Evolutionary conservation across 208 protist genomes (phyloP), one percentile per base, ranked within the genome.

Genomic region (Vickermania ingenoplastis): DNA sequence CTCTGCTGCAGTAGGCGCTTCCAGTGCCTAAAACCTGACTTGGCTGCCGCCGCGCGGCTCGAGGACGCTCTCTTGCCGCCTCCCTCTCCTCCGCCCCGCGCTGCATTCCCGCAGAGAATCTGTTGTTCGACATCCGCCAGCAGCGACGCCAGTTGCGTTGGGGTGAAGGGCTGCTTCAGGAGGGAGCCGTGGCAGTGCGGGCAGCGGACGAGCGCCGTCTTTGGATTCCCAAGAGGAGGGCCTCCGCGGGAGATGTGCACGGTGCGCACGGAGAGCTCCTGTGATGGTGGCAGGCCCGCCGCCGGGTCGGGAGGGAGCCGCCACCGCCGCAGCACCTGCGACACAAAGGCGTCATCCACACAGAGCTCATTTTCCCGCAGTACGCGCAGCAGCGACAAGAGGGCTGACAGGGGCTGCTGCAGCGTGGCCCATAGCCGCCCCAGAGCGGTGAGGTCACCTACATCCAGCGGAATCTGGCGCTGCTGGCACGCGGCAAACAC

Each of bases 311-410:
- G 14, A 7, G 28, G 11, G 28, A 48, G 13, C 4, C n/a, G n/a
- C 80, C 83, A 91, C 36, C 74, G 75, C 48, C 61, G 51, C 30
- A 91, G 27, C 27, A 91, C 80, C 14, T 78, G 67, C 0, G 13
- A 21, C 3, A 77, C 54, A 62, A 88, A 73, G 21, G 1, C 50
- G 21, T 26, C 41, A 29, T 63, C 70, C 48, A 86, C 71, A 53
- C 59, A 59, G 2, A 66, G 0, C 1, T 86, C 55, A 55, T 79
- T 66, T 26, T 79, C 75, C 11, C 70, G 67, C 84, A 88, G 81
- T 41, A 72, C 65, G n/a, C 67, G 58, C 54, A 91, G 68, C 24
- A 91, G 69, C 22, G 51, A 64, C 23, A 77, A 69, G 1, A 91
- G 69, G 0, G 75, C 76, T 1, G 66, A 48, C 3, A 76, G 24